Evolutionary conservation across 2,329 filamentous ascomycete species (phyloP).

Genomic region (Nemania sp.): DNA sequence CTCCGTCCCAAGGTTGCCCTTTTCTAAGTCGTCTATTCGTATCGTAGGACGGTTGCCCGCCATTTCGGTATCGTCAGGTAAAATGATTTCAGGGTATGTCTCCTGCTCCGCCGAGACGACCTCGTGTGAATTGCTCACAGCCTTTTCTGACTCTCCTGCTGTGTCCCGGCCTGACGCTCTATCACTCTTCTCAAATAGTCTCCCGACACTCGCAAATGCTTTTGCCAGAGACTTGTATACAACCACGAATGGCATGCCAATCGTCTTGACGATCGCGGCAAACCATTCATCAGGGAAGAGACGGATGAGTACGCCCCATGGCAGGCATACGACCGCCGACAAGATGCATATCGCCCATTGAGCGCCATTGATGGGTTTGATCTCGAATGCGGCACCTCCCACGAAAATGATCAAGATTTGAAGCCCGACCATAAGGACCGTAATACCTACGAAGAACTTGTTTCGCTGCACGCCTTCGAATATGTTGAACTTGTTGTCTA

Average conservation of each 20-base stretch:
- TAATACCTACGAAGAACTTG: slow-evolving; percentile 61
- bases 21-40: too few species aligned
- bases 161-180: too few species aligned
- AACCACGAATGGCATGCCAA: slow-evolving; percentile 38
- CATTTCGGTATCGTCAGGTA: too few species aligned
- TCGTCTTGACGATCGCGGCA: slow-evolving; percentile 35
- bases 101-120: too few species aligned
- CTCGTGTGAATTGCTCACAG: too few species aligned
- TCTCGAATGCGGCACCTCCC: slow-evolving; percentile 57
- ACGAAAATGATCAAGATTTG: slow-evolving; percentile 62
- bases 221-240: slow-evolving; percentile 31
- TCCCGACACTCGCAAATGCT: too few species aligned
- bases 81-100: too few species aligned
- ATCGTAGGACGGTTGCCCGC: too few species aligned
- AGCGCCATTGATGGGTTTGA: slow-evolving; percentile 50
- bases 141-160: too few species aligned
- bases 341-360: slow-evolving; percentile 61
- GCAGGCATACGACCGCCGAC: slow-evolving; percentile 52
- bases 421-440: slow-evolving; percentile 58
- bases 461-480: slow-evolving; percentile 61
- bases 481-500: slow-evolving; percentile 66
- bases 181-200: too few species aligned
- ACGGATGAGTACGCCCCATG: slow-evolving; percentile 53
- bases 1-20: too few species aligned
- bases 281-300: slow-evolving; percentile 53